Conservation (phyloP, 2,329 filamentous ascomycete species). For the Apiospora pterosperma region DNA sequence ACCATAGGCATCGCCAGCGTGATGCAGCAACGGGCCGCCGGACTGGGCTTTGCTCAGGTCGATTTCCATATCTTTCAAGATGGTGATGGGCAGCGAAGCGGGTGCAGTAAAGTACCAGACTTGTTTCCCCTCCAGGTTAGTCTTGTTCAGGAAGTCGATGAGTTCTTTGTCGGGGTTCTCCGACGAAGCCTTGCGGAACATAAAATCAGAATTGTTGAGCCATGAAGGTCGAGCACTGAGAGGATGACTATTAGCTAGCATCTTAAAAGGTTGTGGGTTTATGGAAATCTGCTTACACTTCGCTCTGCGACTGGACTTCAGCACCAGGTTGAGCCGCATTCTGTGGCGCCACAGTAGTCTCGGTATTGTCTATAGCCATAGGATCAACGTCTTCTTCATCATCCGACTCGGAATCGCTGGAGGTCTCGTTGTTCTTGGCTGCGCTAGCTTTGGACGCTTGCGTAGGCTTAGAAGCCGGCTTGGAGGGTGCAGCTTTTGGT, state of each 20-base stretch:
- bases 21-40: conserved; percentile 53
- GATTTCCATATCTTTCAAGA: conserved; percentile 63
- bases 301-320: conserved; percentile 18
- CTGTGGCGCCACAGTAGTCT: conserved; percentile 10
- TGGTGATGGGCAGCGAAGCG: conserved; percentile 63
- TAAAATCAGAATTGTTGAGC: conserved; percentile 50
- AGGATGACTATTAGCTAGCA: not conserved
- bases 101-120: conserved; percentile 80
- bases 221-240: conserved; percentile 29
- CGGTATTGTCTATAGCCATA: conserved; percentile 14
- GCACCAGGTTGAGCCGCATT: not conserved
- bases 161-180: conserved; percentile 43
- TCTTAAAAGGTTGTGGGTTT: too few relatives aligned
- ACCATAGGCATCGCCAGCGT: conserved; percentile 62
- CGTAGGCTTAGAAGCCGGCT: conserved; percentile 7
- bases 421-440: not conserved
- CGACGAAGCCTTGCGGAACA: conserved; percentile 45
- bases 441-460: conserved; percentile 8
- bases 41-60: conserved; percentile 51
- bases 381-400: conserved; percentile 7
- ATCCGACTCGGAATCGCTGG: conserved; percentile 7
- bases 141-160: conserved; percentile 53
- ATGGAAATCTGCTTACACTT: conserved; percentile 9
- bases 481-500: not conserved
- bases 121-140: conserved; percentile 65